Evolutionary conservation across 352 stramenopile species (phyloP).

Genomic region (Globisporangium iwayamae): DNA sequence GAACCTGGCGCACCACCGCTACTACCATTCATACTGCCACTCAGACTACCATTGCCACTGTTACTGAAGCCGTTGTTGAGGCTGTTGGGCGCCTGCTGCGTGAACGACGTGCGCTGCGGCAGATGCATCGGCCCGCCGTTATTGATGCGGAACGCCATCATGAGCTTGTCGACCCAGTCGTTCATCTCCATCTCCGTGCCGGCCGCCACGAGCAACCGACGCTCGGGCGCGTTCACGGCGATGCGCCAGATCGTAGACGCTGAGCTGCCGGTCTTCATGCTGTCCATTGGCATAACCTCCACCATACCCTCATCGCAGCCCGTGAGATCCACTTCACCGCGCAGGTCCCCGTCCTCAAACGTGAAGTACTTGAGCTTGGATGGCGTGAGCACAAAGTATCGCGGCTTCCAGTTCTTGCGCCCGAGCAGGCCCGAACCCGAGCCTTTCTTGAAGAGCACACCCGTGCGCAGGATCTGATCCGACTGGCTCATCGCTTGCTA

Average conservation of each 20-base stretch:
- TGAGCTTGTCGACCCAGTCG: constrained; percentile 75
- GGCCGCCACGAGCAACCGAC: constrained; percentile 59
- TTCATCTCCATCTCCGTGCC: constrained; percentile 86
- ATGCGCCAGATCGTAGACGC: constrained; percentile 77
- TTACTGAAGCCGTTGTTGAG: not conserved
- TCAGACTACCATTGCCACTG: not conserved
- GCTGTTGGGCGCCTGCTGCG: constrained; percentile 12
- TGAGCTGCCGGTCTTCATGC: constrained; percentile 70
- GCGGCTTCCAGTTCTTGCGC: constrained; percentile 59
- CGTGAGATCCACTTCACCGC: constrained; percentile 65
- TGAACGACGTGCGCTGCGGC: constrained; percentile 18
- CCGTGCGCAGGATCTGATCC: constrained; percentile 58
- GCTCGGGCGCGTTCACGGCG: constrained; percentile 57
- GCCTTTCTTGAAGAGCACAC: constrained; percentile 83
- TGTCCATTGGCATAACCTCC: constrained; percentile 77
- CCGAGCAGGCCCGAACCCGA: constrained; percentile 61
- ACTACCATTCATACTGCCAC: constrained; percentile 1
- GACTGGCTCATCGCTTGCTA: constrained; percentile 28
- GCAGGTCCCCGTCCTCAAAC: constrained; percentile 76
- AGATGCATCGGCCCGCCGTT: constrained; percentile 29
- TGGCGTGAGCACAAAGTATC: constrained; percentile 50
- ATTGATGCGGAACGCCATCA: constrained; percentile 59
- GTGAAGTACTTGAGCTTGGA: constrained; percentile 67
- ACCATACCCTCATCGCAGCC: constrained; percentile 58
- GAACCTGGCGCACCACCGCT: not conserved